phyloP scores from a whole-genome alignment of 2,329 filamentous ascomycete species.

The Fusarium sp. region DNA sequence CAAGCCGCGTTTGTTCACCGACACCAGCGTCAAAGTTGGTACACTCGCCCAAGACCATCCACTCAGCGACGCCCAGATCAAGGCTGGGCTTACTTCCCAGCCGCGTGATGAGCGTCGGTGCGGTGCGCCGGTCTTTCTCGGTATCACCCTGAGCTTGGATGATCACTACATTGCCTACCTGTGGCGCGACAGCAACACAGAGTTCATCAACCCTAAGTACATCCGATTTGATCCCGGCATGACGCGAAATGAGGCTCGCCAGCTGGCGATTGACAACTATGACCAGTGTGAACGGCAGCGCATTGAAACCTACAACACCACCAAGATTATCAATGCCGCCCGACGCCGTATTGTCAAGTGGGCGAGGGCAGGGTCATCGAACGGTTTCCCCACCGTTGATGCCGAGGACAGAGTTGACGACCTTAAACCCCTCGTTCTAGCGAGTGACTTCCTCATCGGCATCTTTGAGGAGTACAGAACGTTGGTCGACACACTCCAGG shows the following conservation, averaged over 20 bases:
- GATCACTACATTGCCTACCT: not conserved
- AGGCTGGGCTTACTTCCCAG: not conserved
- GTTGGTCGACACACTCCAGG: too few species aligned
- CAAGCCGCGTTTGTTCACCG: not conserved
- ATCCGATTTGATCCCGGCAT: not conserved
- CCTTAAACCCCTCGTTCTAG: too few species aligned
- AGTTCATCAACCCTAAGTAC: not conserved
- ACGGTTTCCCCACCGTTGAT: too few species aligned
- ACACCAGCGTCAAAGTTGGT: not conserved
- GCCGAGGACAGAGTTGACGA: too few species aligned
- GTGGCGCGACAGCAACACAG: not conserved
- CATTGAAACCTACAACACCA: not conserved
- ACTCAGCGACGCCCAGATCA: too few species aligned
- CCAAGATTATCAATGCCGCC: not conserved
- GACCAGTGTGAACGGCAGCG: not conserved
- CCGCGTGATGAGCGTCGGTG: not conserved
- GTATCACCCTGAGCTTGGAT: not conserved
- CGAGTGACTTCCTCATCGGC: too few species aligned
- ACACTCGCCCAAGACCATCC: not conserved
- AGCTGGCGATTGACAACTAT: not conserved
- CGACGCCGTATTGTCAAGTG: not conserved
- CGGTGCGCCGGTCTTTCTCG: not conserved
- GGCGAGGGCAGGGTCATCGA: too few species aligned
- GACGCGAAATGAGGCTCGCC: not conserved
- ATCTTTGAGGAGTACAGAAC: too few species aligned